These are phyloP conservation scores for Hyaloscypha variabilis DNA, from an alignment of 495 filamentous ascomycete genomes.

Conservation along the genomic window DNA sequence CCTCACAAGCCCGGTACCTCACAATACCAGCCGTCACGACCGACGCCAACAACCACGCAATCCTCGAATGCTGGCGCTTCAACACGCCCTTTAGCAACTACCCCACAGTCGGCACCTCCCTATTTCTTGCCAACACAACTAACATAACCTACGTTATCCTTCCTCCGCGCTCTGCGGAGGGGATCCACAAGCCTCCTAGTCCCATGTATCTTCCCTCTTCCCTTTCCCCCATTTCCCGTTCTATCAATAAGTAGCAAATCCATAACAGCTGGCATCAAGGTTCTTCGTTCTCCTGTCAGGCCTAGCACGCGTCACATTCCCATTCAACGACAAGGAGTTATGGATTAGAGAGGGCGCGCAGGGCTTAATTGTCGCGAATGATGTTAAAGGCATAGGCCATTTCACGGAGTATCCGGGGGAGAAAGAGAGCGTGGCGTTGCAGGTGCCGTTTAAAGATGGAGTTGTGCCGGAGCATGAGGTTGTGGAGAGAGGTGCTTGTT, in stretches of 20 bases:
- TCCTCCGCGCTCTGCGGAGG: background rate
- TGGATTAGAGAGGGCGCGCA: background rate
- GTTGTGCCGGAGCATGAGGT: background rate
- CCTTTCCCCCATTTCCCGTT: too few relatives aligned
- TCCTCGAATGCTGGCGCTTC: background rate
- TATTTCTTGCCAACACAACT: background rate
- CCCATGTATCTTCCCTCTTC: background rate
- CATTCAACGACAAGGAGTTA: background rate
- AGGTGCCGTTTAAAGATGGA: background rate
- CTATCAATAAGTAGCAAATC: too few relatives aligned
- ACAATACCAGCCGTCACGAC: background rate
- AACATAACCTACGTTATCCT: background rate
- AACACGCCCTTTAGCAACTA: background rate
- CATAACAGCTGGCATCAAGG: too few relatives aligned
- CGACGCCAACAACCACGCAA: background rate
- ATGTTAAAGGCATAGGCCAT: background rate
- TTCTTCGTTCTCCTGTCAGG: background rate
- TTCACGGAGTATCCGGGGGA: background rate
- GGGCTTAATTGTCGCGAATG: background rate
- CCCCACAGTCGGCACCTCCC: background rate
- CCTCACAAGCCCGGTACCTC: background rate
- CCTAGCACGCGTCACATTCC: background rate
- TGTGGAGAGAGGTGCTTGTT: background rate
- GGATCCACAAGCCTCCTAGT: background rate
- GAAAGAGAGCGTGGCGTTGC: background rate